phyloP scores from a whole-genome alignment of 2,329 filamentous ascomycete genomes.

The Pleoardoris graminearum region DNA sequence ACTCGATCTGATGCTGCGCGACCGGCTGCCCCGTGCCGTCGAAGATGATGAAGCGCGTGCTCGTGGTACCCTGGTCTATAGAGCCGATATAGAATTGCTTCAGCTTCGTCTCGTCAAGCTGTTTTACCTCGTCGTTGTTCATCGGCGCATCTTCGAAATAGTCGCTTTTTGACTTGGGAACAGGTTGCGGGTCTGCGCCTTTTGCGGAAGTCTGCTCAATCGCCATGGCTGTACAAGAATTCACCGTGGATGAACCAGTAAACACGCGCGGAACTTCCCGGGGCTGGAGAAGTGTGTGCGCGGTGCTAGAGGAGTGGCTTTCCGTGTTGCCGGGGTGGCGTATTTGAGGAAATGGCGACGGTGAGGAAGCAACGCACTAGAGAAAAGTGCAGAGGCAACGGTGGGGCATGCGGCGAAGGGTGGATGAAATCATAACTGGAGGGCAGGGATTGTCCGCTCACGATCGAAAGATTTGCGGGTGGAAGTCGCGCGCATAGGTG shows the following conservation, averaged over 20 bases:
- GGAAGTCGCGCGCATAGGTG: not conserved
- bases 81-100: constrained; percentile 75
- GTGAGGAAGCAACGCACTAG: constrained; percentile 1
- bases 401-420: constrained; percentile 2
- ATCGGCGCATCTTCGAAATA: constrained; percentile 10
- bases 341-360: not conserved
- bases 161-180: constrained; percentile 33
- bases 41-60: constrained; percentile 88
- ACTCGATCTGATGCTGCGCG: constrained; percentile 83
- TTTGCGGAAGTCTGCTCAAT: constrained; percentile 34
- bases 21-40: constrained; percentile 76
- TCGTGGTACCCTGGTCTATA: constrained; percentile 90
- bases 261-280: constrained; percentile 7
- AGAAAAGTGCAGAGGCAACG: not conserved
- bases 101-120: constrained; percentile 39
- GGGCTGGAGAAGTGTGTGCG: not conserved
- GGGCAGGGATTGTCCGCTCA: not conserved
- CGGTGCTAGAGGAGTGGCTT: not conserved
- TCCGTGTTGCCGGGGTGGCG: constrained; percentile 4
- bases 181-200: constrained; percentile 34
- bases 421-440: constrained; percentile 12
- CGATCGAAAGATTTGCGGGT: constrained; percentile 6
- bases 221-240: constrained; percentile 24
- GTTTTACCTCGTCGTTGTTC: constrained; percentile 22
- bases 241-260: constrained; percentile 1